Base-by-base conservation (phyloP, 2,329 filamentous ascomycete species). In the Myriosclerotinia curreyana region DNA sequence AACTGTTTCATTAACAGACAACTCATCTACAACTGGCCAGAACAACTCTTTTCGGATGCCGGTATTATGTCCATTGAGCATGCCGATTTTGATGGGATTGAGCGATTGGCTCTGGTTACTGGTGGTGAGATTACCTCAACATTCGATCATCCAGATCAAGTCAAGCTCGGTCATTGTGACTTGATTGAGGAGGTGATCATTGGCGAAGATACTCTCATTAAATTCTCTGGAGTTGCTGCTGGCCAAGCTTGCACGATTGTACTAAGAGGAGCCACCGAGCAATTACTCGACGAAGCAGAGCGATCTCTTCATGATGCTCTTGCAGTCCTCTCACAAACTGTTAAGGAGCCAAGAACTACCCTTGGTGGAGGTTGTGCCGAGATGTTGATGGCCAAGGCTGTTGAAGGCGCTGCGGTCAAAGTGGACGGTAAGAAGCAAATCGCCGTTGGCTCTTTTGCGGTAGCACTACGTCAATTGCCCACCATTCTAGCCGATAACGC, bases 1-100 rank as follows among this genome's bases (percentile, higher is more conserved):
- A 99, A 99, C 85, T 98, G 95, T 83, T 99, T 99, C 79, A 96
- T 99, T 78, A 99, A 99, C 85, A 85, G 95, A 72, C 95, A 99
- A 78, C 86, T 99, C 69, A 99, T 99, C 80, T 99, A 99, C 84
- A 99, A 99, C 83, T 99, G 95, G 95, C 95, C 95, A 7, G 95
- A 99, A 79, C 95, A 99, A 80, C 88, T 99, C 54, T 99, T 99
- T 75, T 92, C 94, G 44, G 95, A 99, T 77, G 94, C 93, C 9
- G 95, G 95, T 67, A 98, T 99, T 78, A 91, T 96, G 83, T 96
- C 92, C 36, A 99, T 99, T 72, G 95, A 99, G 81, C 95, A 99
- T 77, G 95, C 95, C 70, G 95, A 99, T 79, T 99, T 99, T 75
- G 95, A 99, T 75, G 95, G 95, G 69, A 96, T 99, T 70, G 95